A percentile compares a stretch with the other conserved stretches of the same genome.
These are phyloP conservation scores for Solanum chilense DNA, from an alignment of 257 asterid species.

Conservation along the genomic window DNA sequence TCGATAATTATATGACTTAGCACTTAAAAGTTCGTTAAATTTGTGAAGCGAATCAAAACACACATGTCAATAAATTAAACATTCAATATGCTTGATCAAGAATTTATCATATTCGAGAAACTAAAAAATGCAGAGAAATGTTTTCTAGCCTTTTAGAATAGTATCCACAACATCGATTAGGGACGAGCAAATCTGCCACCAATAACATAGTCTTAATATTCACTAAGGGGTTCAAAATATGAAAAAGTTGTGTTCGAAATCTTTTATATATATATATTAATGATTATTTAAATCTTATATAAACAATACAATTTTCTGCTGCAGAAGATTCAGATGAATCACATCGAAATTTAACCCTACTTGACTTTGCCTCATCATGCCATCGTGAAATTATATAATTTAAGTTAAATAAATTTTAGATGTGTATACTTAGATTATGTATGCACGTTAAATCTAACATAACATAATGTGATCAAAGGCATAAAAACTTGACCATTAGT, in stretches of 20 bases:
- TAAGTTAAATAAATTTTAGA: no score
- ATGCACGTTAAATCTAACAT: not conserved
- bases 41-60: not conserved
- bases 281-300: no score
- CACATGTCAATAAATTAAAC: not conserved
- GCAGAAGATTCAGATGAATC: not conserved
- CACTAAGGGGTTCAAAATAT: no score
- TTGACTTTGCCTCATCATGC: not conserved
- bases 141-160: not conserved
- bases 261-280: no score
- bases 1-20: not conserved
- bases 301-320: no score
- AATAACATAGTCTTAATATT: no score
- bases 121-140: not conserved
- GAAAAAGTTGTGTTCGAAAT: no score
- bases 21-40: not conserved
- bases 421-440: not conserved
- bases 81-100: not conserved
- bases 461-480: not conserved
- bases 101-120: not conserved
- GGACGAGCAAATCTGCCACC: not conserved
- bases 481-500: not conserved
- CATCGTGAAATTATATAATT: not conserved
- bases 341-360: no score
- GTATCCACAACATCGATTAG: not conserved